These are phyloP conservation scores for Umbelopsis sp. DNA, from an alignment of 192 early-diverging fungal genomes.

Conservation along the genomic window DNA sequence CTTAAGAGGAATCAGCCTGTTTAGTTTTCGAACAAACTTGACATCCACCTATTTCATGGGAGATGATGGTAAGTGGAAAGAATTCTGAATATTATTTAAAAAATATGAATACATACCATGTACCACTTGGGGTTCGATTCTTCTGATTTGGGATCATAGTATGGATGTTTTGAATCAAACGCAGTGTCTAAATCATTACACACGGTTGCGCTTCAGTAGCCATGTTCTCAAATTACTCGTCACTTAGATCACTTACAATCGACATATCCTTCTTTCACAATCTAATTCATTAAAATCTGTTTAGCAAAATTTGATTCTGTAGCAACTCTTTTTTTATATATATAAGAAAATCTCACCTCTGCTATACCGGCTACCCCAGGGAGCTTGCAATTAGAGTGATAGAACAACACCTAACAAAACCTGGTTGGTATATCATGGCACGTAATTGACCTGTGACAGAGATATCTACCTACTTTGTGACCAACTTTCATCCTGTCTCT, in stretches of 20 bases:
- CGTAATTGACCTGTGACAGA: background rate
- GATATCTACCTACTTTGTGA: conserved; percentile 44
- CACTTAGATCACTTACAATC: conserved; percentile 46
- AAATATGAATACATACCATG: conserved; percentile 56
- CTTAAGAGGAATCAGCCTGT: conserved; percentile 61
- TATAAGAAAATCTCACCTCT: conserved; percentile 12
- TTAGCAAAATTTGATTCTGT: no score
- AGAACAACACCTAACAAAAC: conserved; percentile 60
- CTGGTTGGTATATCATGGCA: background rate
- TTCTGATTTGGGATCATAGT: conserved; percentile 77
- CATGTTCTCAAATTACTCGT: no score
- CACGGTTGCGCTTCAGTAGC: no score
- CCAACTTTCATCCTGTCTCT: conserved; percentile 73
- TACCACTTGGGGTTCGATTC: conserved; percentile 75
- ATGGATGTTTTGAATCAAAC: conserved; percentile 70
- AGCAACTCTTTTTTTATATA: no score
- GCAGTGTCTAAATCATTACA: conserved; percentile 57
- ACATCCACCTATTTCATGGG: conserved; percentile 62
- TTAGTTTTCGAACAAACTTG: conserved; percentile 69
- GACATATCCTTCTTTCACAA: conserved; percentile 70
- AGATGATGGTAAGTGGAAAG: background rate
- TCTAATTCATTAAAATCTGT: background rate
- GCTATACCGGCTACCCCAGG: conserved; percentile 82
- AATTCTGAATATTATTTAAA: background rate
- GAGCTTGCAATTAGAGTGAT: conserved; percentile 84